Evolutionary conservation across 2,329 filamentous ascomycete species (phyloP).

Genomic region (Colletotrichum musae): DNA sequence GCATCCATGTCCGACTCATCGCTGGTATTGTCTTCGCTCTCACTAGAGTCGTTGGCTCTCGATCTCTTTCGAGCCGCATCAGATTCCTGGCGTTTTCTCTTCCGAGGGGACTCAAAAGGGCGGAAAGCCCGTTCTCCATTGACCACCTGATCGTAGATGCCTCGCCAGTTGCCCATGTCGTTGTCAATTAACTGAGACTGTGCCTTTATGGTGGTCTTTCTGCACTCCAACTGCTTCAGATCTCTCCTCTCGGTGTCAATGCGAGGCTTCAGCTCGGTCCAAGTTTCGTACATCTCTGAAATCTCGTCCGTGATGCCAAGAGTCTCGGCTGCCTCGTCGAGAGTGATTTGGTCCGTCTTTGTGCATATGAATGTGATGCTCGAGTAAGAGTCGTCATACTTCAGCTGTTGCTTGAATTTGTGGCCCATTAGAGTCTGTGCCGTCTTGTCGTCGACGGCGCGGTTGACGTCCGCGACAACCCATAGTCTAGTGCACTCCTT

Average conservation of each 20-base stretch:
- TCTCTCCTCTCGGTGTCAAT: neutral
- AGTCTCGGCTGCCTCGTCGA: constrained; percentile 52
- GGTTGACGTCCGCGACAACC: constrained; percentile 74
- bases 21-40: constrained; percentile 5
- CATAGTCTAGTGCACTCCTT: constrained; percentile 72
- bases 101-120: constrained; percentile 14
- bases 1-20: constrained; percentile 15
- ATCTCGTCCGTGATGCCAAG: constrained; percentile 45
- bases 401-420: constrained; percentile 70
- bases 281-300: neutral
- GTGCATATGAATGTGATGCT: constrained; percentile 73
- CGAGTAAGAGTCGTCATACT: constrained; percentile 69
- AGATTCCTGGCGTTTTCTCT: constrained; percentile 10
- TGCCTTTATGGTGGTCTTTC: neutral
- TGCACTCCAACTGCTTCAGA: neutral
- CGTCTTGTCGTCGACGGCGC: constrained; percentile 72
- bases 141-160: neutral
- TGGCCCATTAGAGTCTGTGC: constrained; percentile 70
- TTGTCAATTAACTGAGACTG: neutral
- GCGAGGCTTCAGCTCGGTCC: neutral
- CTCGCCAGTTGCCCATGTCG: constrained; percentile 6
- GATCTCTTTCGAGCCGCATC: constrained; percentile 31
- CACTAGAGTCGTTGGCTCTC: constrained; percentile 4
- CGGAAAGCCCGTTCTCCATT: neutral
- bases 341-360: constrained; percentile 72